These are phyloP conservation scores for Effrenium voratum DNA, from an alignment of 73 alveolate species.

Conservation along the genomic window DNA sequence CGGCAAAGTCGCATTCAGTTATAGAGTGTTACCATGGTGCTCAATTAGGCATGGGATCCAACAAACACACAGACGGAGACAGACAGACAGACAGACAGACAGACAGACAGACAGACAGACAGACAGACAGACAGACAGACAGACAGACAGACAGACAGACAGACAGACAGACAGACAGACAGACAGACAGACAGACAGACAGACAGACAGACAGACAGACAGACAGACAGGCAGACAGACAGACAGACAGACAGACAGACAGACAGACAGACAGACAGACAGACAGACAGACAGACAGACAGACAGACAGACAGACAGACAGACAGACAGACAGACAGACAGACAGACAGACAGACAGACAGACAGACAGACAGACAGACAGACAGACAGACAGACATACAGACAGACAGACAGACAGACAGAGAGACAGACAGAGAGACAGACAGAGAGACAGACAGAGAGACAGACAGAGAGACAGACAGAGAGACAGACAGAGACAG, in stretches of 20 bases:
- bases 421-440: background rate
- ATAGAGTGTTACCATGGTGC: too few species aligned
- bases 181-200: slow-evolving; percentile 4
- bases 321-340: too few species aligned
- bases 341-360: slow-evolving; percentile 4
- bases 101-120: too few species aligned
- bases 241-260: background rate
- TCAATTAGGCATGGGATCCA: too few species aligned
- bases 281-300: too few species aligned
- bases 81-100: too few species aligned
- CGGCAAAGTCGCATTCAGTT: too few species aligned
- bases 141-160: slow-evolving; percentile 4
- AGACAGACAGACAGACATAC: too few species aligned
- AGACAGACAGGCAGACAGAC: too few species aligned
- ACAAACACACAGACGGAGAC: too few species aligned
- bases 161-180: background rate
- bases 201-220: background rate
- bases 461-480: slow-evolving; percentile 4
- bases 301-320: too few species aligned
- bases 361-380: slow-evolving; percentile 4
- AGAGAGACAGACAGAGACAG: background rate
- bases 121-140: too few species aligned
- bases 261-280: background rate
- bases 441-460: background rate
- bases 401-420: background rate